A percentile compares a stretch with the other conserved stretches of the same genome.
These are phyloP conservation scores for Rubroboletus satanas DNA, from an alignment of 768 basidiomycete genomes.

Conservation along the genomic window DNA sequence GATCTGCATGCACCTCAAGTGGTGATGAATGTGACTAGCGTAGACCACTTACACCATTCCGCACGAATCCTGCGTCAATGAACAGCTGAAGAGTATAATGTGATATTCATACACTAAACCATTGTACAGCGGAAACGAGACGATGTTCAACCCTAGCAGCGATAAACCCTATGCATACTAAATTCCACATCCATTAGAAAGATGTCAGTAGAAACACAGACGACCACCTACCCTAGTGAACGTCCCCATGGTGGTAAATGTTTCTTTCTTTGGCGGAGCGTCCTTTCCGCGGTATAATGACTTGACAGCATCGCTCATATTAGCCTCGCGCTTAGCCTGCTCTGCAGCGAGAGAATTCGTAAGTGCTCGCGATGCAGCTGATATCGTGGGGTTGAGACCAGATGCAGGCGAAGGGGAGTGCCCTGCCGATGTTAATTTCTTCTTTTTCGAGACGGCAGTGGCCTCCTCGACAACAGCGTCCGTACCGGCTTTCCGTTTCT, in stretches of 20 bases:
- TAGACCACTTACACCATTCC: not conserved
- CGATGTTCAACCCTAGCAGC: not conserved
- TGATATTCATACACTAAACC: conserved; percentile 11
- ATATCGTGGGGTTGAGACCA: conserved; percentile 44
- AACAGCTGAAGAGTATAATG: not conserved
- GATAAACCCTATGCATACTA: conserved; percentile 20
- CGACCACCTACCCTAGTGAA: conserved; percentile 74
- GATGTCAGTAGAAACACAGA: not conserved
- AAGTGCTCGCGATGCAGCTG: conserved; percentile 62
- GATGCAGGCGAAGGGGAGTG: conserved; percentile 28
- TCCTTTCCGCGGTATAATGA: conserved; percentile 63
- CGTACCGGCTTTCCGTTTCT: conserved; percentile 60
- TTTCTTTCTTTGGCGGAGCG: conserved; percentile 65
- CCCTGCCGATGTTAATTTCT: conserved; percentile 22
- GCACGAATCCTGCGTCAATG: not conserved
- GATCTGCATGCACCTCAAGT: not conserved
- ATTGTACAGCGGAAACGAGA: not conserved
- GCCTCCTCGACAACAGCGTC: conserved; percentile 29
- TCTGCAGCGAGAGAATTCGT: conserved; percentile 70
- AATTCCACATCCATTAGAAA: conserved; percentile 2
- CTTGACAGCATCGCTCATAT: conserved; percentile 84
- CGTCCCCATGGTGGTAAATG: conserved; percentile 89
- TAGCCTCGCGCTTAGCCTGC: conserved; percentile 77
- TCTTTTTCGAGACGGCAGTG: conserved; percentile 40
- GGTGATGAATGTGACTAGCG: no score